Conservation (phyloP, 371 early-diverging fungal species). For the Zancudomyces culisetae region DNA sequence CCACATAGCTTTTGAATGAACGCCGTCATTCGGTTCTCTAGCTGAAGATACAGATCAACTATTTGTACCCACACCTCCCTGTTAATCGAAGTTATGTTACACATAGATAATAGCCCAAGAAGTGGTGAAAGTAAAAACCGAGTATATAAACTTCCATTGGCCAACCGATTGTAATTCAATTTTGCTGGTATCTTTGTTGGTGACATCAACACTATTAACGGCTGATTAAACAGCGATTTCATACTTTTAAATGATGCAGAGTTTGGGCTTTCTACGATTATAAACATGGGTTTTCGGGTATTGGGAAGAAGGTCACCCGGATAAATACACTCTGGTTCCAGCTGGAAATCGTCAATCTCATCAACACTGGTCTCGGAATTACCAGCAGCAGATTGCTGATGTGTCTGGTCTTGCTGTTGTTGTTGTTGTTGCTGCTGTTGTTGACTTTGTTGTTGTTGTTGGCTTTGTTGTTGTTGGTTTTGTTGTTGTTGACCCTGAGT, state of each 20-base stretch:
- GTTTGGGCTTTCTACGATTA: constrained; percentile 77
- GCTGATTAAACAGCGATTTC: constrained; percentile 68
- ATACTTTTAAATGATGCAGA: constrained; percentile 54
- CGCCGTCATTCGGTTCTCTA: constrained; percentile 11
- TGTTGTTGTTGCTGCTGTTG: constrained; percentile 5
- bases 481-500: background rate
- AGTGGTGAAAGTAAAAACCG: constrained; percentile 72
- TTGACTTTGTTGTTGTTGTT: background rate
- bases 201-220: constrained; percentile 73
- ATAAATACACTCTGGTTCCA: constrained; percentile 51
- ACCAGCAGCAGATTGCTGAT: too few relatives aligned
- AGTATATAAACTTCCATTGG: constrained; percentile 75
- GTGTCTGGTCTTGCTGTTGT: too few relatives aligned
- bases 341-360: too few relatives aligned
- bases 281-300: constrained; percentile 78
- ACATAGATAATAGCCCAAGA: constrained; percentile 47
- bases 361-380: too few relatives aligned
- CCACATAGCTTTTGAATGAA: constrained; percentile 3
- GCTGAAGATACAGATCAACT: constrained; percentile 14
- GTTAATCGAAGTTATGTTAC: constrained; percentile 37
- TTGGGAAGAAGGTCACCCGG: constrained; percentile 82
- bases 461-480: background rate
- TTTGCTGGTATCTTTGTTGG: constrained; percentile 47
- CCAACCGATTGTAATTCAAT: constrained; percentile 21
- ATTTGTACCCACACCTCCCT: constrained; percentile 29